These are phyloP conservation scores for Mycena filopes DNA, from an alignment of 768 basidiomycete genomes.

Conservation along the genomic window DNA sequence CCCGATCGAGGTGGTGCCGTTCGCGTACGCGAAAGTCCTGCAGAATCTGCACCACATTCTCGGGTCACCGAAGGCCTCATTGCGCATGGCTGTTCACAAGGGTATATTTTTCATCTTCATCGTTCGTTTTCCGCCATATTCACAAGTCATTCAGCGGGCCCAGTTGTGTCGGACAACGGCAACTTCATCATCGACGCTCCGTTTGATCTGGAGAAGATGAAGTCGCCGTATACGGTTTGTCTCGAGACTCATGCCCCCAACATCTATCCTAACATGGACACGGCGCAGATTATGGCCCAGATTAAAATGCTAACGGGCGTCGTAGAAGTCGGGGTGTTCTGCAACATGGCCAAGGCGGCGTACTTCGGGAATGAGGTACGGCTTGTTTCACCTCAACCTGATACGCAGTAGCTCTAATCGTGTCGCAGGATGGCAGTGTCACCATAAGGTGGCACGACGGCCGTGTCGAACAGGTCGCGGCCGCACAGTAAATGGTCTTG, in stretches of 20 bases:
- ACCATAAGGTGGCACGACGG: constrained; percentile 70
- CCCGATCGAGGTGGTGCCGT: constrained; percentile 96
- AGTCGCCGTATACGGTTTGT: constrained; percentile 70
- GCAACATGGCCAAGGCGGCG: constrained; percentile 91
- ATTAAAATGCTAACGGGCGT: constrained; percentile 98
- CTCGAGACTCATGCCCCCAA: constrained; percentile 22
- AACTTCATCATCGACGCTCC: constrained; percentile 99
- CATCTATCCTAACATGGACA: constrained; percentile 4
- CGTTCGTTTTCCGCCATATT: not conserved
- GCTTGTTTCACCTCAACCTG: not conserved
- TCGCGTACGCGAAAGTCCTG: constrained; percentile 92
- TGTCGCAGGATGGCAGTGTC: constrained; percentile 72
- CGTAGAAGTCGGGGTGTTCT: constrained; percentile 99
- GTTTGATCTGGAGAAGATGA: constrained; percentile 76
- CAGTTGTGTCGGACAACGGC: constrained; percentile 96
- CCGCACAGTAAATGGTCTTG: constrained; percentile 10
- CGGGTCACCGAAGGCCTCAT: constrained; percentile 74
- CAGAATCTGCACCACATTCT: constrained; percentile 70
- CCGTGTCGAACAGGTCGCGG: constrained; percentile 47
- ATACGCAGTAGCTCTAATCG: constrained; percentile 10
- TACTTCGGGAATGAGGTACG: constrained; percentile 91
- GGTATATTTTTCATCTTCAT: constrained; percentile 40
- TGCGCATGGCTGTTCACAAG: constrained; percentile 94
- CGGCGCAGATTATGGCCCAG: constrained; percentile 70
- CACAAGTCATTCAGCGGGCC: constrained; percentile 71